phyloP scores from a whole-genome alignment of 371 early-diverging fungal genomes.

The Mucor racemosus region DNA sequence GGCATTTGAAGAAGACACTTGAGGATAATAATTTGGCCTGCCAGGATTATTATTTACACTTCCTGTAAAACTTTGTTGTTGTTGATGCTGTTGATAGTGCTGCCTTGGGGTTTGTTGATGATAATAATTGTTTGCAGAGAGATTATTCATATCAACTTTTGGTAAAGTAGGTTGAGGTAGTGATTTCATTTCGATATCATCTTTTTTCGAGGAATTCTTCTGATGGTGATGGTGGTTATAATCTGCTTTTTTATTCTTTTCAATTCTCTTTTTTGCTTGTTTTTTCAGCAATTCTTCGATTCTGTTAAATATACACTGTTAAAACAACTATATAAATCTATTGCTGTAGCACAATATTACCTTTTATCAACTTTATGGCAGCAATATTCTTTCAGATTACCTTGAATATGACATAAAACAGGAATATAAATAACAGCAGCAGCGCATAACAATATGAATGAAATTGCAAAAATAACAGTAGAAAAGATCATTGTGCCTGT shows the following conservation, averaged over 20 bases:
- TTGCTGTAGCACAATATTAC: conserved; percentile 44
- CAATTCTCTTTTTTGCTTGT: conserved; percentile 34
- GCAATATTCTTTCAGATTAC: conserved; percentile 91
- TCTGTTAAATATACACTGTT: conserved; percentile 3
- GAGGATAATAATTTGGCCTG: conserved; percentile 19
- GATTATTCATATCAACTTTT: conserved; percentile 14
- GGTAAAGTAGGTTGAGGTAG: conserved; percentile 35
- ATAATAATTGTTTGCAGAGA: background rate
- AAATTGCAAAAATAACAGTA: conserved; percentile 47
- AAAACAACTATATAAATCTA: background rate
- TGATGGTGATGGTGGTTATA: no score
- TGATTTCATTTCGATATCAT: conserved; percentile 28
- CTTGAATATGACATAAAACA: conserved; percentile 77
- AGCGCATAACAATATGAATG: conserved; percentile 59
- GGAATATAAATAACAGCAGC: conserved; percentile 83
- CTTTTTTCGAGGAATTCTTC: conserved; percentile 14
- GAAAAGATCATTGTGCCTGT: conserved; percentile 55
- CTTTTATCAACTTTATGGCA: conserved; percentile 92
- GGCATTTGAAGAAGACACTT: background rate
- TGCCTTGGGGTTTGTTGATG: conserved; percentile 7
- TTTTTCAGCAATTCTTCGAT: conserved; percentile 37
- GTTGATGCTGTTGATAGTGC: background rate
- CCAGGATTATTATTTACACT: conserved; percentile 1
- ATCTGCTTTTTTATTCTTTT: conserved; percentile 16
- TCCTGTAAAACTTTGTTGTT: conserved; percentile 4